phyloP scores from a whole-genome alignment of 2,329 filamentous ascomycete genomes.

The Neofusicoccum laricinum region DNA sequence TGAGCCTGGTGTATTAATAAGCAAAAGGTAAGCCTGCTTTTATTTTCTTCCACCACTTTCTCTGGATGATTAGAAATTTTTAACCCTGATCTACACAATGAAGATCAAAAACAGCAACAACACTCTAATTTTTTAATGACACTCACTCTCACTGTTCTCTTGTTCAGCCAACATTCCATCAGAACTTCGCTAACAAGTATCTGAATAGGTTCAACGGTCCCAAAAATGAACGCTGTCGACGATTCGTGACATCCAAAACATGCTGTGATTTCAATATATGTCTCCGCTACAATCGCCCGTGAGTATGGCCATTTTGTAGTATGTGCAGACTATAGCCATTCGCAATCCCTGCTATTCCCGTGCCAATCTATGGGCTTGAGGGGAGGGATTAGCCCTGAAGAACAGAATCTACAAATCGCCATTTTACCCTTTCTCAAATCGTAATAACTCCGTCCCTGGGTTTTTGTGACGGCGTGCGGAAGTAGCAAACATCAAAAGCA shows the following conservation, averaged over 20 bases:
- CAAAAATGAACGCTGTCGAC: background rate
- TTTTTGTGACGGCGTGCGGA: no score
- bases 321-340: no score
- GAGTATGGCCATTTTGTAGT: no score
- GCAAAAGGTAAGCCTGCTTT: constrained; percentile 34
- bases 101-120: constrained; percentile 57
- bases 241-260: background rate
- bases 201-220: background rate
- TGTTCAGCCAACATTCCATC: background rate
- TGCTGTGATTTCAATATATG: background rate
- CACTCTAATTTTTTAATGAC: constrained; percentile 74
- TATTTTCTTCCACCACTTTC: constrained; percentile 17
- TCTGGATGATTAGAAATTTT: constrained; percentile 63
- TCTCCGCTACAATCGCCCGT: no score
- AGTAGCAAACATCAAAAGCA: no score
- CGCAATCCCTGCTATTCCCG: no score
- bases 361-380: no score
- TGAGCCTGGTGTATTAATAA: constrained; percentile 23
- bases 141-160: background rate
- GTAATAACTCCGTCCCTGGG: no score
- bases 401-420: no score
- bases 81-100: constrained; percentile 60
- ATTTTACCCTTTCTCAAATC: no score
- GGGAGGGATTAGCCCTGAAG: no score
- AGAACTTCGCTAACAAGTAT: background rate